Evolutionary conservation across 2,329 filamentous ascomycete genomes (phyloP), one percentile per base, ranked within the genome.

Genomic region (Rutstroemia sp.): DNA sequence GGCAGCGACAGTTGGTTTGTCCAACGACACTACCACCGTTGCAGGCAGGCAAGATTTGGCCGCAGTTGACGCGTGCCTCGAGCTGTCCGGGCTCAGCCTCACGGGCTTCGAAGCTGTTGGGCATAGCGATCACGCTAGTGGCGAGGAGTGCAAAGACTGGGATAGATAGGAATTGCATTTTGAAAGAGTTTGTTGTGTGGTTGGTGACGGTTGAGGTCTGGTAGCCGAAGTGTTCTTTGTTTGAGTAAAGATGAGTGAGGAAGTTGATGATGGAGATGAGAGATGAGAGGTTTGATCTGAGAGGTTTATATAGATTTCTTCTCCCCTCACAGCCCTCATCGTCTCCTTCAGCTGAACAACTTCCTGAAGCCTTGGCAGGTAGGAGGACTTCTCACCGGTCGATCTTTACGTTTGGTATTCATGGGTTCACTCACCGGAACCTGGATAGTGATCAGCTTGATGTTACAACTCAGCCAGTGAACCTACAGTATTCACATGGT

Each of bases 151-250:
- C 50, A 25, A 59, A 25, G 30, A 59, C 12, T 46, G 47, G 46
- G 46, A 57, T 30, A 5, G 49, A 50, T 34, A 57, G 38, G 58
- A 59, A 59, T 44, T 59, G 50, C 58, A 59, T 59, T 45, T 39
- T 59, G 54, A 18, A 16, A 38, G 16, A 10, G 25, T 48, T 42
- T 37, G 25, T 10, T 44, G 41, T 47, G 25, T 12, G 18, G 16
- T 48, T 19, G 46, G 19, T 19, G 39, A 18, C 5, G 16, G 25
- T 48, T 19, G 8, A 12, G n/a, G 39, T 42, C n/a, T 42, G 39
- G 39, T 19, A 19, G 10, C 9, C 19, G 39, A 18, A 18, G 9
- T 34, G 46, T 30, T 18, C 16, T 48, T 18, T 34, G 8, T 34
- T 48, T 48, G 6, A 5, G 25, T 7, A 8, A 8, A 27, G 25